Conservation (phyloP, 345 rosid genomes). For the Laguncularia racemosa region DNA sequence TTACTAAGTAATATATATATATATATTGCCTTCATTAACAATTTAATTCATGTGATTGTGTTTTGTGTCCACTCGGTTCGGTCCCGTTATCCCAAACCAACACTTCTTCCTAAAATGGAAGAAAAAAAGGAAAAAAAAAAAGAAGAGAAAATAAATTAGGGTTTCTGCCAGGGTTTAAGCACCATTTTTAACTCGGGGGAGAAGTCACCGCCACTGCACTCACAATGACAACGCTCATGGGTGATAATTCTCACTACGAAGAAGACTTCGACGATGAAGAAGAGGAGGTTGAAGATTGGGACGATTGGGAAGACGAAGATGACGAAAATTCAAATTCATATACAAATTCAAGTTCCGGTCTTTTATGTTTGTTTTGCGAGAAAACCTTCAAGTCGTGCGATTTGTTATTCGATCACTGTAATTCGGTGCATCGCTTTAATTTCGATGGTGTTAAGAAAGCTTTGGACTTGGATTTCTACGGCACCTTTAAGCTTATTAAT, state of each 20-base stretch:
- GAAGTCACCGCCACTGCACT: not conserved
- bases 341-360: conserved; percentile 18
- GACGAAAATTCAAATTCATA: conserved; percentile 16
- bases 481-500: conserved; percentile 77
- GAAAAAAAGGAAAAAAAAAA: not conserved
- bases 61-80: no score
- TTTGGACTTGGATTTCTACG: conserved; percentile 61
- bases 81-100: no score
- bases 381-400: conserved; percentile 37
- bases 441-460: conserved; percentile 40
- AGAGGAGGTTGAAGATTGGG: conserved; percentile 43
- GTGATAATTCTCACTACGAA: not conserved
- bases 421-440: conserved; percentile 43
- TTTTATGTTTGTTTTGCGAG: conserved; percentile 66
- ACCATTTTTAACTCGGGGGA: not conserved
- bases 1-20: no score
- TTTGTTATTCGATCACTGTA: conserved; percentile 59
- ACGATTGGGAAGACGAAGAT: conserved; percentile 46
- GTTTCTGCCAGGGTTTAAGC: not conserved
- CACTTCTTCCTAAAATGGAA: not conserved
- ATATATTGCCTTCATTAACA: no score
- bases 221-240: not conserved
- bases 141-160: not conserved
- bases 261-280: conserved; percentile 16
- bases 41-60: no score